Evolutionary conservation across 1,284 basidiomycete species (phyloP).

Genomic region (Boletus calvinii): DNA sequence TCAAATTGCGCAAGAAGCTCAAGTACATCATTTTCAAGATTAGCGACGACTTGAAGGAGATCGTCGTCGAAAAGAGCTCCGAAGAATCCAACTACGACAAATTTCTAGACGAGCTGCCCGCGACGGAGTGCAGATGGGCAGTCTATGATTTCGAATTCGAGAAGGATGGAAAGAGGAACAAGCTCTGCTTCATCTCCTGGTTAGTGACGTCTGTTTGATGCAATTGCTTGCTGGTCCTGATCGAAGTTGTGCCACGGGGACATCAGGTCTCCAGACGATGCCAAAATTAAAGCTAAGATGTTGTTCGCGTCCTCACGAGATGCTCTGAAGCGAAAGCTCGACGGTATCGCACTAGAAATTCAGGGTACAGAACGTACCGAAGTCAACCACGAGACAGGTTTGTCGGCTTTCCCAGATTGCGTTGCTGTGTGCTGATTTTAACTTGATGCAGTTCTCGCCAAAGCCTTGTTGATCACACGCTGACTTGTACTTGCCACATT

Average conservation of each 20-base stretch:
- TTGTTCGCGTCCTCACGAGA: conserved; percentile 91
- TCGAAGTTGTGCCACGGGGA: not conserved
- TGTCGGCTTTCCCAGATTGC: conserved; percentile 33
- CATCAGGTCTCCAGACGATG: conserved; percentile 82
- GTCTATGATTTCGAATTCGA: conserved; percentile 92
- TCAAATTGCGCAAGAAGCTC: conserved; percentile 83
- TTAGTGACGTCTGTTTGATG: conserved; percentile 37
- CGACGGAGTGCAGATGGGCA: conserved; percentile 81
- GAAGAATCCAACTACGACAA: conserved; percentile 60
- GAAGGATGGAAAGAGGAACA: conserved; percentile 84
- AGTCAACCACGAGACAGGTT: conserved; percentile 75
- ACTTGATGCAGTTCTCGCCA: conserved; percentile 17
- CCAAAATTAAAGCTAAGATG: conserved; percentile 95
- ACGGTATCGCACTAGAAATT: conserved; percentile 76
- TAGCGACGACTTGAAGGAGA: conserved; percentile 65
- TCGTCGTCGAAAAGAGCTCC: conserved; percentile 70
- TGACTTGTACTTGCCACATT: conserved; percentile 20
- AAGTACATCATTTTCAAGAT: conserved; percentile 90
- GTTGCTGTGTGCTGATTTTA: conserved; percentile 6
- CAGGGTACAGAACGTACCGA: conserved; percentile 87
- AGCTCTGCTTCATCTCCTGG: conserved; percentile 88
- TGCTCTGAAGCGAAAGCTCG: conserved; percentile 71
- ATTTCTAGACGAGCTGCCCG: conserved; percentile 78
- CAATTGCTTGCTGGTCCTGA: not conserved
- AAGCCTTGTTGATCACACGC: conserved; percentile 13